Evolutionary conservation across 106 monocot species (phyloP), one percentile per base, ranked within the genome.

Genomic region (Dioscorea alata): DNA sequence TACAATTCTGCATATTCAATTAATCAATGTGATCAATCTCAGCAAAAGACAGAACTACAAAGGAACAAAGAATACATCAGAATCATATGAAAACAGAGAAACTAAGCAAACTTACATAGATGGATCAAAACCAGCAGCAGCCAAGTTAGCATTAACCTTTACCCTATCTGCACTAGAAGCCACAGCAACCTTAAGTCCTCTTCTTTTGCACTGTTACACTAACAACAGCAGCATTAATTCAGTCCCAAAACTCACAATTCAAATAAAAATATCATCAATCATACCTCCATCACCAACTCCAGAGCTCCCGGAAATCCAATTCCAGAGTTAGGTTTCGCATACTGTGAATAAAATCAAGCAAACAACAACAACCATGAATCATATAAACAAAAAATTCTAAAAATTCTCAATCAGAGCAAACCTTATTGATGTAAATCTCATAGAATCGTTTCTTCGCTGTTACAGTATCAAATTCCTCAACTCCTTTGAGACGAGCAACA

Each of bases 301-400:
- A 99, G 77, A 2, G 92, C 97, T 16, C 92, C 92, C 13, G 92
- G 97, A 67, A 99, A 99, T 63, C 97, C 97, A 75, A 99, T 92
- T 18, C 92, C 87, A 68, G 83, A 81, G 57, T 90, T 74, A 19
- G 92, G 97, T 64, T 92, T 92, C 4, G 97, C 97, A 73, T 99
- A 99, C 97, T 99, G 79, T 52, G 75, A 70, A 23, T 48, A 23
- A 18, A 82, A 59, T 2, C 59, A 65, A n/a, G n/a, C 17, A 10
- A 73, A 4, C 58, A 4, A 57, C 16, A 33, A 63, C 49, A n/a
- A n/a, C n/a, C n/a, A n/a, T n/a, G n/a, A n/a, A n/a, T n/a, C 53
- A 10, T 10, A 3, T 18, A 53, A 13, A 60, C 13, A 12, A 60
- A 60, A 21, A 24, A 20, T 20, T n/a, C 19, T 22, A 22, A 24